A percentile compares a stretch with the other conserved stretches of the same genome.
Conservation (phyloP, 495 filamentous ascomycete genomes). For the Tetracladium setigerum region DNA sequence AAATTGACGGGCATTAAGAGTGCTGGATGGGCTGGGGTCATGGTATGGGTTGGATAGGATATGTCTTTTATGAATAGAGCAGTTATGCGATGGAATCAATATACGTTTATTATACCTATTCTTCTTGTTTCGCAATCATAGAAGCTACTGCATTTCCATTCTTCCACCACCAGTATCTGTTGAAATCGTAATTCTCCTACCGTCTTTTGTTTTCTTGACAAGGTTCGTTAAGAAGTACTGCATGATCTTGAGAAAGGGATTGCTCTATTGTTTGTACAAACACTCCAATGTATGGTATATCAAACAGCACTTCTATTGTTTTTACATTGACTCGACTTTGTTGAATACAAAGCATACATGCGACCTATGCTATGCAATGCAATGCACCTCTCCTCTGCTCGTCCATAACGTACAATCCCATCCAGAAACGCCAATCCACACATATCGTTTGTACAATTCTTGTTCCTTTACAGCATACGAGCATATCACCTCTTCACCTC, state of each 20-base stretch:
- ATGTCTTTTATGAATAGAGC: neutral
- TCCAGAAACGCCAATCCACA: neutral
- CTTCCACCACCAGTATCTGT: no score
- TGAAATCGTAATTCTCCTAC: no score
- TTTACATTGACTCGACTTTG: neutral
- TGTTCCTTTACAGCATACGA: neutral
- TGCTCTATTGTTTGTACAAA: no score
- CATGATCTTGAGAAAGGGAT: no score
- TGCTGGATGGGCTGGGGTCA: neutral
- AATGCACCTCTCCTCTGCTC: slow-evolving; percentile 1
- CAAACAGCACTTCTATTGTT: neutral
- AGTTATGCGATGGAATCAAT: neutral
- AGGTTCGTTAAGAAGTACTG: no score
- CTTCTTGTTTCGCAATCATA: no score
- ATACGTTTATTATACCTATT: neutral
- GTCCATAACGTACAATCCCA: neutral
- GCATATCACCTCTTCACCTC: neutral
- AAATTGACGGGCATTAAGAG: neutral
- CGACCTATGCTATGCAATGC: neutral
- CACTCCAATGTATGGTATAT: no score
- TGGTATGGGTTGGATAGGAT: neutral
- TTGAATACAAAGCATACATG: neutral
- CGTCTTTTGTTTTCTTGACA: no score
- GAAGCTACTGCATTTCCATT: no score
- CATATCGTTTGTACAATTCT: neutral